phyloP scores from a whole-genome alignment of 148 eudicot species.

The Hydrangea macrophylla region DNA sequence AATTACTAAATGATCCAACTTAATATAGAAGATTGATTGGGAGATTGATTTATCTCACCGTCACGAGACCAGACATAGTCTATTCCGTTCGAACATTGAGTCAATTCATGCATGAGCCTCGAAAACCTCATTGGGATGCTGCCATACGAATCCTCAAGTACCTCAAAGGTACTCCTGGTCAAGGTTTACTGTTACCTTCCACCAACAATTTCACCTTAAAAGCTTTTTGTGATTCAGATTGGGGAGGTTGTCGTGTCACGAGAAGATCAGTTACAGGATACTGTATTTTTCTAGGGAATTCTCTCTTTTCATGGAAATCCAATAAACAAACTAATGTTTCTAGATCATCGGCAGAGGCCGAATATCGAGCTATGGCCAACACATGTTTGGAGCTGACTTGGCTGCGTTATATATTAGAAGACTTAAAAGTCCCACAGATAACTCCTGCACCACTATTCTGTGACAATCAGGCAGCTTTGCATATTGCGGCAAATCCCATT shows the following conservation, averaged over 20 bases:
- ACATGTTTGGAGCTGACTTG: constrained; percentile 1
- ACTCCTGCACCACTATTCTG: background rate
- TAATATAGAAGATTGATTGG: constrained; percentile 11
- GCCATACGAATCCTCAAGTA: constrained; percentile 1
- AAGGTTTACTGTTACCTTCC: too few species aligned
- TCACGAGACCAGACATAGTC: background rate
- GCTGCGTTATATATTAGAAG: background rate
- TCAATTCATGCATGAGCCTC: constrained; percentile 9
- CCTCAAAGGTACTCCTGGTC: too few species aligned
- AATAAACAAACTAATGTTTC: background rate
- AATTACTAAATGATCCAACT: constrained; percentile 7
- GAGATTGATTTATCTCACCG: background rate
- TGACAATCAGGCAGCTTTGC: background rate
- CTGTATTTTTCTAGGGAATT: background rate
- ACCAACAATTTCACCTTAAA: too few species aligned
- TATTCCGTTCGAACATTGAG: background rate
- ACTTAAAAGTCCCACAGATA: background rate
- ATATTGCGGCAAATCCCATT: constrained; percentile 2
- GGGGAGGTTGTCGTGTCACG: background rate
- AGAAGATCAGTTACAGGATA: background rate
- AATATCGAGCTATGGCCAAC: constrained; percentile 1
- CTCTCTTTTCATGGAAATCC: background rate
- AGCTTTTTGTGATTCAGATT: constrained; percentile 14
- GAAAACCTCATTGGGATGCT: constrained; percentile 9
- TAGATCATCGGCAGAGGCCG: background rate